Evolutionary conservation across 805 yeast species (phyloP).

Genomic region (Wickerhamomyces strasburgensis): DNA sequence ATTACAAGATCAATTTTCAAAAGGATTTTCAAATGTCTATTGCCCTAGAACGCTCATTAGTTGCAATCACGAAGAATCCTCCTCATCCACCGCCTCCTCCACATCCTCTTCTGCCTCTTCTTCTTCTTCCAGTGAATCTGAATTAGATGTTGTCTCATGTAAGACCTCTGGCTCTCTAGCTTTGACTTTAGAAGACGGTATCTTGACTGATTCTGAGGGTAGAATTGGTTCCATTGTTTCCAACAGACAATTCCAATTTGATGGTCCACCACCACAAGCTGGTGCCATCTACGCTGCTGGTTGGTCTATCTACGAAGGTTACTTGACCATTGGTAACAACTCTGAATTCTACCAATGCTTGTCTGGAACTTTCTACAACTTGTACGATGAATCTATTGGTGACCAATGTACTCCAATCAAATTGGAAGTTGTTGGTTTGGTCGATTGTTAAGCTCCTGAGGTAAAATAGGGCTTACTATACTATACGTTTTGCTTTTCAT

Average conservation of each 20-base stretch:
- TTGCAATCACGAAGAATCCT: conserved; percentile 2
- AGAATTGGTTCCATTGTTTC: conserved; percentile 79
- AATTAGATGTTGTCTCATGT: conserved; percentile 33
- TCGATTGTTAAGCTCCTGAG: conserved; percentile 16
- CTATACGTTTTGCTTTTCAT: background rate
- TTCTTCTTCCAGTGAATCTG: conserved; percentile 3
- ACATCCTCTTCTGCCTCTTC: conserved; percentile 7
- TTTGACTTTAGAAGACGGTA: conserved; percentile 45
- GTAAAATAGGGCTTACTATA: background rate
- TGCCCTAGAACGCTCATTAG: too few species aligned
- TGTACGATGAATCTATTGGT: conserved; percentile 62
- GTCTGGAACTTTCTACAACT: conserved; percentile 74
- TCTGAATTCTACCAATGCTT: conserved; percentile 67
- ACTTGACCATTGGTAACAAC: conserved; percentile 57
- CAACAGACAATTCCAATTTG: conserved; percentile 82
- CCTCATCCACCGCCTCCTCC: conserved; percentile 6
- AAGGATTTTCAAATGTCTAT: conserved; percentile 2
- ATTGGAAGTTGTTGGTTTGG: conserved; percentile 52
- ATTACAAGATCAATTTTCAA: too few species aligned
- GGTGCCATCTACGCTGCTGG: conserved; percentile 69
- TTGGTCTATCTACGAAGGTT: conserved; percentile 53
- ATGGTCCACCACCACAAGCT: conserved; percentile 83
- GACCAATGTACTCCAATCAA: conserved; percentile 58
- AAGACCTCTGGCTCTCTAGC: conserved; percentile 44
- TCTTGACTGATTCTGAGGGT: conserved; percentile 54